Evolutionary conservation across 371 early-diverging fungal genomes (phyloP).

Genomic region (Apophysomyces trapeziformis): DNA sequence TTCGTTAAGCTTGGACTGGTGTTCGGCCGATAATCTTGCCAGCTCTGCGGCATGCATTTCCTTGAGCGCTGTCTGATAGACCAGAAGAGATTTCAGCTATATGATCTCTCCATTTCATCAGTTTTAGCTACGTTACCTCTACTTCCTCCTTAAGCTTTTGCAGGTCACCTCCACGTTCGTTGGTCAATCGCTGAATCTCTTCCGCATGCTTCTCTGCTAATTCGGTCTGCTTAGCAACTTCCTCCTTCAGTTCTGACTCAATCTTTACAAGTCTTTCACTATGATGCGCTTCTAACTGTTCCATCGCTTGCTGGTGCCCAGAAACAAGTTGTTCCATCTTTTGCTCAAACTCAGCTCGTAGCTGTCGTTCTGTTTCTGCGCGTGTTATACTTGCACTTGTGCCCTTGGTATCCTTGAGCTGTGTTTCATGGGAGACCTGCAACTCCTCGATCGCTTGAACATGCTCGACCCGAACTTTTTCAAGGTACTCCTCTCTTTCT

Average conservation of each 20-base stretch:
- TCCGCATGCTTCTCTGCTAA: slow-evolving; percentile 29
- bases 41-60: slow-evolving; percentile 30
- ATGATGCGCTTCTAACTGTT: slow-evolving; percentile 43
- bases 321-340: slow-evolving; percentile 35
- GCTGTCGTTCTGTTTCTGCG: slow-evolving; percentile 34
- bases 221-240: slow-evolving; percentile 27
- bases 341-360: slow-evolving; percentile 41
- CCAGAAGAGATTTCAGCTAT: too few species aligned
- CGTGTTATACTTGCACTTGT: slow-evolving; percentile 15
- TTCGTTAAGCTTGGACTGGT: slow-evolving; percentile 28
- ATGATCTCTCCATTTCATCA: too few species aligned
- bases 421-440: neutral
- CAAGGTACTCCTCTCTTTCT: slow-evolving; percentile 20
- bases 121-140: slow-evolving; percentile 21
- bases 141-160: slow-evolving; percentile 39
- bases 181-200: slow-evolving; percentile 24
- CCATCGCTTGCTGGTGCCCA: slow-evolving; percentile 44
- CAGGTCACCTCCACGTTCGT: slow-evolving; percentile 31
- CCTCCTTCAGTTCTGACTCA: slow-evolving; percentile 32
- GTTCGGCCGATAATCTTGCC: slow-evolving; percentile 16
- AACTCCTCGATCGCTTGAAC: slow-evolving; percentile 10
- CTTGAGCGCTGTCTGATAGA: slow-evolving; percentile 22
- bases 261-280: slow-evolving; percentile 30
- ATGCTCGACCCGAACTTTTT: slow-evolving; percentile 22
- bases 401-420: slow-evolving; percentile 1